Percentiles rank a stretch among this genome's conserved stretches.
Conservation (phyloP, 257 asterid species). For the Lycium barbarum region DNA sequence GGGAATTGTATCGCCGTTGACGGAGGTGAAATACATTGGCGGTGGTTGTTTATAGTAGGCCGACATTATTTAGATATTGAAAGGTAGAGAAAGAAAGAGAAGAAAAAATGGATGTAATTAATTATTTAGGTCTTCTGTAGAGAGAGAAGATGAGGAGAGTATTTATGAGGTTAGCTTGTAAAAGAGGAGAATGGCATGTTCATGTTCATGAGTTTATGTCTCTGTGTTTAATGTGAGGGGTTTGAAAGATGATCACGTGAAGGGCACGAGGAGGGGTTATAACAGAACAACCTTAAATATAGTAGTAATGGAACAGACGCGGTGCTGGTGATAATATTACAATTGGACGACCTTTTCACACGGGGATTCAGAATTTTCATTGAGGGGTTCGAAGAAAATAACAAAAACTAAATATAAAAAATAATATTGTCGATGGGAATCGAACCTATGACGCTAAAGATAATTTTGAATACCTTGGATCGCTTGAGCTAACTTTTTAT, state of each 20-base stretch:
- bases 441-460: too few species aligned
- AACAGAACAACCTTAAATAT: neutral
- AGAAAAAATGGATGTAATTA: neutral
- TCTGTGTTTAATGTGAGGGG: neutral
- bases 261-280: neutral
- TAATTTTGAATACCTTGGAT: too few species aligned
- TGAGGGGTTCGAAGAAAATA: too few species aligned
- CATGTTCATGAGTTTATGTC: conserved; percentile 25
- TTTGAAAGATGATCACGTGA: conserved; percentile 19
- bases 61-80: conserved; percentile 48
- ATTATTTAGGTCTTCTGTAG: conserved; percentile 1
- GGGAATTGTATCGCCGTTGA: conserved; percentile 31
- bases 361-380: too few species aligned
- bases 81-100: conserved; percentile 38
- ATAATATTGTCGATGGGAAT: too few species aligned
- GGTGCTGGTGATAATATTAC: neutral
- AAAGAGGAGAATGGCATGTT: conserved; percentile 11
- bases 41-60: conserved; percentile 28
- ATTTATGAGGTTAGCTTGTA: conserved; percentile 37
- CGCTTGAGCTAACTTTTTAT: too few species aligned
- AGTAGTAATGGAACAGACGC: neutral
- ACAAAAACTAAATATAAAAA: too few species aligned
- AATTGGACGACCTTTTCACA: neutral
- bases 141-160: conserved; percentile 33
- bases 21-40: conserved; percentile 35